Evolutionary conservation across 2,329 filamentous ascomycete species (phyloP), one percentile per base, ranked within the genome.

Genomic region (Penicillium sp.): DNA sequence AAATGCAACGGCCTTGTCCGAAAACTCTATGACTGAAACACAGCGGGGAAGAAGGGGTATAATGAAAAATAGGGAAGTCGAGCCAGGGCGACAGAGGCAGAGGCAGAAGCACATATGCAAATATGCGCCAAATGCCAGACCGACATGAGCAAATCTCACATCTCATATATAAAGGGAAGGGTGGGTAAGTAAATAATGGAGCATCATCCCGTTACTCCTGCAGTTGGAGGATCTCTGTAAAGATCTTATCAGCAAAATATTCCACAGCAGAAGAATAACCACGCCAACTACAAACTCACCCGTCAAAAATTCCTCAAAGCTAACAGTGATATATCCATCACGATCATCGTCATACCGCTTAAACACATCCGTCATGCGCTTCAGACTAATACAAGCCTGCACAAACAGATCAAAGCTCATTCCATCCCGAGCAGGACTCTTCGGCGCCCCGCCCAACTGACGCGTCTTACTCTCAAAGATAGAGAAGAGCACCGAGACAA

Each of bases 291-390:
- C n/a, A 24, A 51, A 67, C 76, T 64, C 65, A 79, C 77, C 88
- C 33, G 86, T 87, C 69, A 92, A 76, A 71, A 92, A 92, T 67
- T 92, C 88, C 77, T 92, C 89, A 67, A 92, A 92, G 71, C 87
- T 90, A 50, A 92, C 75, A 3, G 88, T 92, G 64, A 92, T 90
- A 72, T 92, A 97, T 1, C 94, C 94, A 75, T 97, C 94, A 37
- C 94, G 85, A 74, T 99, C 94, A 67, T 96, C 90, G 66, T 99
- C 94, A 73, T 97, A 99, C 76, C 92, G 93, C 82, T 99, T 99
- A 74, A 99, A 99, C 24, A 96, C 92, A 74, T 99, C 94, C 56
- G 94, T 99, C 93, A 99, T 97, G 65, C 94, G 85, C 83, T 97
- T 97, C 67, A 99, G 81, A 66, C 87, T 92, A 71, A 99, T 97